Conservation (phyloP, 1,284 basidiomycete genomes). For the Kalmanozyma brasiliensis region DNA sequence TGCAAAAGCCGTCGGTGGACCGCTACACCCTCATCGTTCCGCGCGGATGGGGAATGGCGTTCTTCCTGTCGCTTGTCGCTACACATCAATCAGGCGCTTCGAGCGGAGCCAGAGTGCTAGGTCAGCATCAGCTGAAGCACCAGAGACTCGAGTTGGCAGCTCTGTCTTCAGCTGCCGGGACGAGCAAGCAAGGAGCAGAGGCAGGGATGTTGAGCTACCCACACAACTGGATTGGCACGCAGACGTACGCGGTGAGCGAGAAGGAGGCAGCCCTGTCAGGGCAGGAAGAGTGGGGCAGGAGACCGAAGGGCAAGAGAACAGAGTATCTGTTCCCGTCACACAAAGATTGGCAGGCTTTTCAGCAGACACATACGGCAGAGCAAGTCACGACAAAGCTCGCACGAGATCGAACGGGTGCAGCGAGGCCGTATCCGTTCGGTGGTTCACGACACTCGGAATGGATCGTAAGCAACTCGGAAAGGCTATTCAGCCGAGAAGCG, state of each 20-base stretch:
- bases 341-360: conserved; percentile 31
- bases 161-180: conserved; percentile 11
- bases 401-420: conserved; percentile 24
- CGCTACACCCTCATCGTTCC: conserved; percentile 61
- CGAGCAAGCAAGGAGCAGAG: background rate
- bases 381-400: conserved; percentile 16
- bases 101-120: conserved; percentile 50
- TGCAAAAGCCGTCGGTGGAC: conserved; percentile 22
- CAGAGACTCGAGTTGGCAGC: conserved; percentile 44
- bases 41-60: conserved; percentile 62
- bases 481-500: conserved; percentile 11
- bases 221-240: conserved; percentile 52
- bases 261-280: conserved; percentile 19
- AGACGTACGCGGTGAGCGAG: conserved; percentile 30
- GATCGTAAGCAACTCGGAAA: conserved; percentile 37
- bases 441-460: conserved; percentile 29
- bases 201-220: conserved; percentile 46
- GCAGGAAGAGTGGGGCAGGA: conserved; percentile 47
- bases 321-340: conserved; percentile 46
- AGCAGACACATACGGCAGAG: conserved; percentile 13
- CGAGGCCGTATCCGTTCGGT: conserved; percentile 34
- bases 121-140: conserved; percentile 58
- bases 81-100: conserved; percentile 48
- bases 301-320: conserved; percentile 60
- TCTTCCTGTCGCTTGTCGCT: conserved; percentile 60